Base-by-base conservation (phyloP, 2,329 filamentous ascomycete species). In the Verticillium tricorpus region DNA sequence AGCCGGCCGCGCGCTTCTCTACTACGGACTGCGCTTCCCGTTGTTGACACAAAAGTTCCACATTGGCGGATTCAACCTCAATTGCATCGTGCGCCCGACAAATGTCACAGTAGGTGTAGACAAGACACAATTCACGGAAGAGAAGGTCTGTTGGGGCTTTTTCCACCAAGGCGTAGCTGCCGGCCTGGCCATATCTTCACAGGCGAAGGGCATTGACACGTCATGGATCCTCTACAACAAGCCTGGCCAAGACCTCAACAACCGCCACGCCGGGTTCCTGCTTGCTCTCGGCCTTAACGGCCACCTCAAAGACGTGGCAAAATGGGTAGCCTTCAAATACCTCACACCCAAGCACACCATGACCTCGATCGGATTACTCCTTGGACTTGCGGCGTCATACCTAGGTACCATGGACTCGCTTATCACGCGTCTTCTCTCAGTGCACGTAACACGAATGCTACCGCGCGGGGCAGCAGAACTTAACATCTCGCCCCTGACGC, bases 171-270 rank as follows among this genome's bases (percentile, higher is more conserved):
- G 95, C 7, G 94, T 96, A 34, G 90, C 94, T n/a, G 92, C 91
- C 28, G 95, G 95, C 3, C 78, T 99, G 31, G 91, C 93, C 62
- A 96, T 99, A 59, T 97, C 95, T 6, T 89, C 89, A 14, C 85
- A 92, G 61, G 94, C 93, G 3, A 92, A 92, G 70, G 94, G 94
- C 4, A 98, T 99, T 65, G 95, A 99, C 71, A 97, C 93, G 0
- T 98, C 94, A 0, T 99, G 96, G 96, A 97, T 99, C 67, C 84
- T 97, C 37, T 99, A 96, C 82, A 99, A 99, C 78, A 97, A 97
- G 72, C 94, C 95, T 0, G 78, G 80, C 0, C 85, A 87, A 40
- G 95, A 99, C 60, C 82, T 97, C 15, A 97, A 90, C 65, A 97
- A 98, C 71, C 86, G 95, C n/a, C 95, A 99, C 73, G 96, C 95